Conservation (phyloP, 2,329 filamentous ascomycete genomes). For the Penicillium psychrosexuale region DNA sequence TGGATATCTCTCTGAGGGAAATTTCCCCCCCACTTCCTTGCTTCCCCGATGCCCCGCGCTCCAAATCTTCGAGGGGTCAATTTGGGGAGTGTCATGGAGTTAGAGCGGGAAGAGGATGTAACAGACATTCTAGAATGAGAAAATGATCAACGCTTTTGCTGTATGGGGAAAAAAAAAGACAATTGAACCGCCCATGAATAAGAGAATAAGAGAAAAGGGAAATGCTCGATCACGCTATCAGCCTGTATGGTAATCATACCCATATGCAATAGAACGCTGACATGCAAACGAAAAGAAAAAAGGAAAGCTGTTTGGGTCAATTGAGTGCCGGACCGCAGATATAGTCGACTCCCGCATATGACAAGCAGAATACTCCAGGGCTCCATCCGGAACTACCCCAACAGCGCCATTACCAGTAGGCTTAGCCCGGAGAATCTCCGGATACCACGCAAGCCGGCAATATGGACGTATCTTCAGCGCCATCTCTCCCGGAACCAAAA, state of each 20-base stretch:
- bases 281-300: not conserved
- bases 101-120: not conserved
- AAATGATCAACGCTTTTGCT: not conserved
- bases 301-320: not conserved
- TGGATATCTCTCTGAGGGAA: not conserved
- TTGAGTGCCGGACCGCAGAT: not conserved
- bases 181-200: conserved; percentile 1
- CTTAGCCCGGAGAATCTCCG: not conserved
- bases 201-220: not conserved
- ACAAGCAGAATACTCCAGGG: not conserved
- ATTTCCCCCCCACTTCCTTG: conserved; percentile 10
- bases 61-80: not conserved
- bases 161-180: not conserved
- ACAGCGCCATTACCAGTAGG: not conserved
- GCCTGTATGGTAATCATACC: conserved; percentile 1
- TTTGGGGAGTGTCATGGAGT: not conserved
- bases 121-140: not conserved
- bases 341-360: not conserved
- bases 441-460: not conserved
- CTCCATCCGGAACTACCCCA: not conserved
- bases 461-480: not conserved
- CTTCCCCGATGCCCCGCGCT: conserved; percentile 12
- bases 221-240: not conserved
- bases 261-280: conserved; percentile 9
- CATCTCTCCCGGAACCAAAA: not conserved